Percentiles rank a stretch among this genome's conserved stretches.
These are phyloP conservation scores for Schrenkiella parvula DNA, from an alignment of 345 rosid species.

Conservation along the genomic window DNA sequence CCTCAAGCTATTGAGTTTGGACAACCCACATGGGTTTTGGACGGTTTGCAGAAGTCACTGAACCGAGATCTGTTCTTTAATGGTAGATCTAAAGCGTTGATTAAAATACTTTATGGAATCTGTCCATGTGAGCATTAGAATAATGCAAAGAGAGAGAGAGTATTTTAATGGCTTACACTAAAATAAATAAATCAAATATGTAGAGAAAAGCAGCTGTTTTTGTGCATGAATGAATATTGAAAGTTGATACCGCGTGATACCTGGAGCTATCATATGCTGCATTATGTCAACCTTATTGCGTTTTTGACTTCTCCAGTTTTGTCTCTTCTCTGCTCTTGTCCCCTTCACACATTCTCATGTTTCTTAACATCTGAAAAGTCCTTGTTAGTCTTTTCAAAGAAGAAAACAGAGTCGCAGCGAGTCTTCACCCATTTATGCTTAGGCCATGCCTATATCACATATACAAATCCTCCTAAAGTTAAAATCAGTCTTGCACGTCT, in stretches of 20 bases:
- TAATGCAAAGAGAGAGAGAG: slow-evolving; percentile 23
- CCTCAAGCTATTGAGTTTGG: slow-evolving; percentile 22
- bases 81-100: slow-evolving; percentile 34
- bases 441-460: not conserved
- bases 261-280: slow-evolving; percentile 35
- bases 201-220: slow-evolving; percentile 28
- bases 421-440: not conserved
- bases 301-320: slow-evolving; percentile 25
- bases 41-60: slow-evolving; percentile 38
- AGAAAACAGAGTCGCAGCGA: slow-evolving; percentile 4
- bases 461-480: not conserved
- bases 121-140: slow-evolving; percentile 35
- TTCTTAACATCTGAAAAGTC: slow-evolving; percentile 10
- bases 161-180: slow-evolving; percentile 26
- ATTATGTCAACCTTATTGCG: slow-evolving; percentile 29
- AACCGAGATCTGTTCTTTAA: slow-evolving; percentile 36
- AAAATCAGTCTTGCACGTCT: not conserved
- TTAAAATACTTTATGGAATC: slow-evolving; percentile 26
- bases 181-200: slow-evolving; percentile 19
- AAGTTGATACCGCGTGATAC: slow-evolving; percentile 34
- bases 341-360: slow-evolving; percentile 15
- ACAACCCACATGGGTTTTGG: slow-evolving; percentile 37
- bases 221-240: slow-evolving; percentile 27
- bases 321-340: slow-evolving; percentile 27
- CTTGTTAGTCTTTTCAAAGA: slow-evolving; percentile 4